Evolutionary conservation across 2,329 filamentous ascomycete species (phyloP).

Genomic region (Arthrobotrys sphaeroides): DNA sequence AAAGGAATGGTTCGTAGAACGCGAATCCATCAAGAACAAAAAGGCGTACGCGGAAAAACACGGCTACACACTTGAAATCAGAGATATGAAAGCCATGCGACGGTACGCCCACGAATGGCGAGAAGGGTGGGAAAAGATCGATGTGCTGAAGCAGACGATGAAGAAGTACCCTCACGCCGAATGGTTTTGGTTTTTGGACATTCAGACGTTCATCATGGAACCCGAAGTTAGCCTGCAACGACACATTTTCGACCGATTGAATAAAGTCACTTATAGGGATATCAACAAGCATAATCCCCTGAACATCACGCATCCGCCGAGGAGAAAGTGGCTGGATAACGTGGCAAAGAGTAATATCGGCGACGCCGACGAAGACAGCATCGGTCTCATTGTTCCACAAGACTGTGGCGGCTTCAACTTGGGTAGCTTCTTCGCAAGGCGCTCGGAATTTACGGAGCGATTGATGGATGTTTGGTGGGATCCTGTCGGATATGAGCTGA

Average conservation of each 20-base stretch:
- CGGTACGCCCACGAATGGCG: conserved; percentile 98
- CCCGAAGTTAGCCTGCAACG: conserved; percentile 86
- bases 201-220: conserved; percentile 99
- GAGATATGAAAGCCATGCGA: conserved; percentile 99
- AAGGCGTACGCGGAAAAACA: conserved; percentile 83
- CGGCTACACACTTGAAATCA: conserved; percentile 95
- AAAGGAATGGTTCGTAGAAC: conserved; percentile 96
- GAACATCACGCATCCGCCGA: conserved; percentile 82
- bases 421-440: conserved; percentile 89
- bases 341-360: conserved; percentile 76
- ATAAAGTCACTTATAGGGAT: conserved; percentile 82
- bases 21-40: conserved; percentile 96
- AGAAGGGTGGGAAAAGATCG: conserved; percentile 98
- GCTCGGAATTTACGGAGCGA: conserved; percentile 88
- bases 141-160: conserved; percentile 87
- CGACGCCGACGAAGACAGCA: conserved; percentile 78
- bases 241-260: conserved; percentile 86
- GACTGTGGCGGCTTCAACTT: conserved; percentile 97
- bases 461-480: conserved; percentile 98
- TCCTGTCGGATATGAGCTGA: conserved; percentile 95
- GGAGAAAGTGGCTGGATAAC: conserved; percentile 73
- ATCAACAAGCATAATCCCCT: conserved; percentile 96
- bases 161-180: conserved; percentile 94
- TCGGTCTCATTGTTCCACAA: conserved; percentile 89
- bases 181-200: conserved; percentile 99